Conservation (phyloP, 441 rosid genomes). For the Eruca vesicaria region DNA sequence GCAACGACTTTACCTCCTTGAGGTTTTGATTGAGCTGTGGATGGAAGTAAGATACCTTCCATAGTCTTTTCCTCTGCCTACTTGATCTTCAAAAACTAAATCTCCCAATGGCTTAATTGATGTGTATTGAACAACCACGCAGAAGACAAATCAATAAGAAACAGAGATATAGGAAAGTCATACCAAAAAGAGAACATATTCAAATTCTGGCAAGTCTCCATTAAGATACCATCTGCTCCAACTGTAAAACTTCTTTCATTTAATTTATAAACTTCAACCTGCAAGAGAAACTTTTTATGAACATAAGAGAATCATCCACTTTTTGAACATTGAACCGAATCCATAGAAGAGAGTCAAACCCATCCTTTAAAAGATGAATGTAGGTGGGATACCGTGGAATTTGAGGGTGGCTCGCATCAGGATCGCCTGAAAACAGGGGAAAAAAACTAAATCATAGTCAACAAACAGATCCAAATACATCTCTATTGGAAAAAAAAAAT, state of each 20-base stretch:
- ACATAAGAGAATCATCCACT: conserved; percentile 5
- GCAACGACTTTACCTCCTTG: conserved; percentile 93
- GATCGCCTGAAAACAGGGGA: no score
- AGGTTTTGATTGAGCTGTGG: no score
- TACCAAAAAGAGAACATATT: not conserved
- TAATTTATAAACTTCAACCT: conserved; percentile 64
- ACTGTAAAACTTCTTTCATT: conserved; percentile 47
- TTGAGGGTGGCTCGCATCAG: no score
- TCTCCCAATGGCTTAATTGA: conserved; percentile 77
- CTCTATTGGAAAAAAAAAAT: no score
- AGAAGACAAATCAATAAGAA: not conserved
- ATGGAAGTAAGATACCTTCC: no score
- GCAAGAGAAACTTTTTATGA: conserved; percentile 13
- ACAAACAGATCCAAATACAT: no score
- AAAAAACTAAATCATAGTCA: no score
- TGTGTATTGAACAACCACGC: not conserved
- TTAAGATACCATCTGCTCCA: conserved; percentile 49
- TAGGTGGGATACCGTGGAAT: no score
- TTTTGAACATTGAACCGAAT: no score
- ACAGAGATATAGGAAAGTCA: not conserved
- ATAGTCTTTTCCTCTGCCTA: conserved; percentile 77
- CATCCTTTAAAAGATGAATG: no score
- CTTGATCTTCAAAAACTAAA: conserved; percentile 80
- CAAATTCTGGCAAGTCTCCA: not conserved
- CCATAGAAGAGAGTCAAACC: no score